These are phyloP conservation scores for Podaxis mareebaensis DNA, from an alignment of 768 basidiomycete species.

Conservation along the genomic window DNA sequence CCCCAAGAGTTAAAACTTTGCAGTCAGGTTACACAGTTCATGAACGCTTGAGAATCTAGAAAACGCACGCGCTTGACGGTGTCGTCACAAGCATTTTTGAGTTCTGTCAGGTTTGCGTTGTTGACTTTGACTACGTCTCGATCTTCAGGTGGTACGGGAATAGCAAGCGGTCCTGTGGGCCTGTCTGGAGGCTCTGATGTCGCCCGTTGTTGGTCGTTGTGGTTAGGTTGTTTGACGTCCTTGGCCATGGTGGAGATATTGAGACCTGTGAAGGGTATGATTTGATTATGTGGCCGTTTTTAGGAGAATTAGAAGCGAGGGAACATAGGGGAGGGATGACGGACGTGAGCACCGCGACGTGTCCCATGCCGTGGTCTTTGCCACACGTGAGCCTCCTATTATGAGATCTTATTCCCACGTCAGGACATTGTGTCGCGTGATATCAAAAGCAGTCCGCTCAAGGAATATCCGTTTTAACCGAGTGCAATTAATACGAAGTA, in stretches of 20 bases:
- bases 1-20: neutral
- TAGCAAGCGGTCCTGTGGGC: conserved; percentile 56
- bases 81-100: conserved; percentile 83
- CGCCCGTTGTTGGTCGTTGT: conserved; percentile 8
- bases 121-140: conserved; percentile 64
- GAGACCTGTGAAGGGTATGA: neutral
- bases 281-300: neutral
- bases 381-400: neutral
- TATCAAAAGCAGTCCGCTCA: neutral
- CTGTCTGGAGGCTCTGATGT: conserved; percentile 35
- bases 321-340: neutral
- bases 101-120: conserved; percentile 54
- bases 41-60: conserved; percentile 3
- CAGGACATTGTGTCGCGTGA: neutral
- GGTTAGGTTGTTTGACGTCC: neutral
- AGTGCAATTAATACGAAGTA: conserved; percentile 2
- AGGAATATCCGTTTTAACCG: neutral
- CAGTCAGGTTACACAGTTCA: neutral
- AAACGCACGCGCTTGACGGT: conserved; percentile 78
- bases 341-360: conserved; percentile 11
- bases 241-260: conserved; percentile 11
- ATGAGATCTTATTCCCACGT: conserved; percentile 1
- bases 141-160: conserved; percentile 41
- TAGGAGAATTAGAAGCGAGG: neutral
- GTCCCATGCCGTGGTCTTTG: neutral